A percentile compares a stretch with the other conserved stretches of the same genome.
Evolutionary conservation across 306 rosid species (phyloP).

Genomic region (Medicago ruthenica): DNA sequence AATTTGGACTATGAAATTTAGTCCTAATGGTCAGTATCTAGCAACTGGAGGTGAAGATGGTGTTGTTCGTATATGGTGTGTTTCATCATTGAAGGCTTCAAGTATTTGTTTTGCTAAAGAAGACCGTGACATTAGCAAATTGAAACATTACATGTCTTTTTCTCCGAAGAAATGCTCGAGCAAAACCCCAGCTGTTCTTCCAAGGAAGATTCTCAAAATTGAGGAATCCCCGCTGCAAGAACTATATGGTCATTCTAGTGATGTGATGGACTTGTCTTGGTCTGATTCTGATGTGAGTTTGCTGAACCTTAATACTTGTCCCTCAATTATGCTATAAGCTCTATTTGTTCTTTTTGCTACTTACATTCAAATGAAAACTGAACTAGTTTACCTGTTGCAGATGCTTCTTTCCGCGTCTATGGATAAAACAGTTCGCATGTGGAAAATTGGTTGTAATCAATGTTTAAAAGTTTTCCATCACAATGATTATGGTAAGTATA

Average conservation of each 20-base stretch:
- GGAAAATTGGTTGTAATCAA: conserved; percentile 68
- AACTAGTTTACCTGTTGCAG: conserved; percentile 57
- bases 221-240: conserved; percentile 76
- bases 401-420: conserved; percentile 85
- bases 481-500: conserved; percentile 71
- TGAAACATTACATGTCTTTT: conserved; percentile 51
- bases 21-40: conserved; percentile 78
- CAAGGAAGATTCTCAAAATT: conserved; percentile 69
- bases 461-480: conserved; percentile 71
- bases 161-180: conserved; percentile 50
- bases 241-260: conserved; percentile 75
- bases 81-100: conserved; percentile 50
- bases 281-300: conserved; percentile 83
- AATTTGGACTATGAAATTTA: conserved; percentile 86
- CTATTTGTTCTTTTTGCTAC: conserved; percentile 22
- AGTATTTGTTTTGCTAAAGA: conserved; percentile 43
- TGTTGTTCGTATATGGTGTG: conserved; percentile 74
- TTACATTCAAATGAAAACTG: conserved; percentile 26
- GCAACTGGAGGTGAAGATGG: conserved; percentile 99
- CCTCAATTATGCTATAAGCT: background rate
- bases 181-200: conserved; percentile 59
- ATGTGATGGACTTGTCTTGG: conserved; percentile 93
- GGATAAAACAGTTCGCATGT: conserved; percentile 87
- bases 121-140: conserved; percentile 42
- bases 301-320: background rate